Evolutionary conservation across 306 rosid genomes (phyloP), one percentile per base, ranked within the genome.

Genomic region (Medicago truncatula): DNA sequence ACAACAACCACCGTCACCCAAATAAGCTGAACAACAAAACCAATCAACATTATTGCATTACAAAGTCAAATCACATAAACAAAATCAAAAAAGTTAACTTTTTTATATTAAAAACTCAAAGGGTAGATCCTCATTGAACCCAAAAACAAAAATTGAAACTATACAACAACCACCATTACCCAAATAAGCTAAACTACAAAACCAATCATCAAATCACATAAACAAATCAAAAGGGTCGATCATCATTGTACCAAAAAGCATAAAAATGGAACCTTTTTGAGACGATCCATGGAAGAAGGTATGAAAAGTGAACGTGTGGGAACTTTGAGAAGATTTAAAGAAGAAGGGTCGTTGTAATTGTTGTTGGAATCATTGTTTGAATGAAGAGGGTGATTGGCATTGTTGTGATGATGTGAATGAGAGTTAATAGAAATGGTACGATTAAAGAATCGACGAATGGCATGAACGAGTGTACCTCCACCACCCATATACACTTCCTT

Each of bases 231-330:
- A 28, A 56, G 61, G 50, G n/a, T 50, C 6, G 54, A 60, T 78
- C 64, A 3, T 6, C 7, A 34, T 34, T 34, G 38, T 25, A 25
- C n/a, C 1, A 23, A 28, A 10, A 9, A 10, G 3, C 44, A 34
- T 34, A 38, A 3, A 47, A 7, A 67, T 10, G 10, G 46, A n/a
- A 83, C 86, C 80, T 74, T 83, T 74, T 78, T 83, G 47, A 31
- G 4, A 60, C 73, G 80, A 83, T 83, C 86, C 86, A 83, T 83
- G 20, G 58, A 52, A 68, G 77, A 70, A 82, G 69, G 6, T 49
- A 41, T 52, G 57, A 67, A 40, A 63, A 50, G 59, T 38, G 76
- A 77, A 34, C 23, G 76, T 11, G 15, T 12, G 23, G 80, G 80
- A 1, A 60, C 73, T 82, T 18, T 74, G 80, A 78, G 73, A 44